Evolutionary conservation across 345 rosid genomes (phyloP).

Genomic region (Populus nigra): DNA sequence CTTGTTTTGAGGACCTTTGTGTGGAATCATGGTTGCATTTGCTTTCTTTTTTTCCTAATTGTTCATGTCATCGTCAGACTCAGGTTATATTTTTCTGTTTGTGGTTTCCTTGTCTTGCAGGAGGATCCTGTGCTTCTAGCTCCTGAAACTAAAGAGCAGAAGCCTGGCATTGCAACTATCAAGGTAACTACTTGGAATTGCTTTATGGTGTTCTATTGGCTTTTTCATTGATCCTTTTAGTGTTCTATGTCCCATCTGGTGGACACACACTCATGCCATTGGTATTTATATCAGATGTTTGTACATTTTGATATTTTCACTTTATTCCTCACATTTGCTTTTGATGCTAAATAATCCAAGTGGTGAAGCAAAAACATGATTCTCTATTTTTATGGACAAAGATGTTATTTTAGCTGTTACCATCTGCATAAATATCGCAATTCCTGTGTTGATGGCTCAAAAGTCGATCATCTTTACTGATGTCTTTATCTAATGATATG

Average conservation of each 20-base stretch:
- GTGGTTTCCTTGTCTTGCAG: constrained; percentile 33
- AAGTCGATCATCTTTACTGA: too few relatives aligned
- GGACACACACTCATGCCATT: not conserved
- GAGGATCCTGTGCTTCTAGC: constrained; percentile 94
- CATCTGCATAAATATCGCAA: not conserved
- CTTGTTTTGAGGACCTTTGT: not conserved
- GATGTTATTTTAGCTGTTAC: not conserved
- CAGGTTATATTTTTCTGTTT: not conserved
- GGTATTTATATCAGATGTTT: not conserved
- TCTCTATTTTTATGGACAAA: not conserved
- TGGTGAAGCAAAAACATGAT: not conserved
- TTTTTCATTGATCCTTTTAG: not conserved
- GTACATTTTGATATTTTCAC: not conserved
- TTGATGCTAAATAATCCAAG: not conserved
- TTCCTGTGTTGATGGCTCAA: not conserved
- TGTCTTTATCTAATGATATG: not conserved
- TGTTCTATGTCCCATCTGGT: not conserved
- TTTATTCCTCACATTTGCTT: not conserved
- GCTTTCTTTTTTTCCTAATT: not conserved
- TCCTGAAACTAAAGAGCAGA: constrained; percentile 73
- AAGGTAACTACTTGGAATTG: constrained; percentile 51
- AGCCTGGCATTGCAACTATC: constrained; percentile 90
- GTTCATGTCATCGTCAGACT: not conserved
- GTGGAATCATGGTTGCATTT: not conserved
- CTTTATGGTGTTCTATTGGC: not conserved